Percentiles rank a stretch among this genome's conserved stretches.
Evolutionary conservation across 108 stramenopile species (phyloP).

Genomic region (Asterionellopsis glacialis): DNA sequence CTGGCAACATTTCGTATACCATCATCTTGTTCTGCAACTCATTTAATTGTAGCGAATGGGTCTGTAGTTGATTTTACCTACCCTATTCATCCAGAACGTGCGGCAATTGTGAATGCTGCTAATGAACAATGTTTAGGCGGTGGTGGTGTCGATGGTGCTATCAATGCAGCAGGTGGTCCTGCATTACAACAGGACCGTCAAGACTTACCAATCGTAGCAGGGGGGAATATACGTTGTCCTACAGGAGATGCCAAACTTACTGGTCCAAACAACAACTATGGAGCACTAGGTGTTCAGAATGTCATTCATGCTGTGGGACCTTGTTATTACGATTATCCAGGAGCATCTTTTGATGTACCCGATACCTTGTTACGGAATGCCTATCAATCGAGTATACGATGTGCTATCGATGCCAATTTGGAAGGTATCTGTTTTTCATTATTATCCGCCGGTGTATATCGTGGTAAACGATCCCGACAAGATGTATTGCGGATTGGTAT

Average conservation of each 20-base stretch:
- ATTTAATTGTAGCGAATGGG: too few relatives aligned
- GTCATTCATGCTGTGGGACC: conserved; percentile 91
- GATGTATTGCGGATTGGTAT: conserved; percentile 60
- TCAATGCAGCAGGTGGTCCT: conserved; percentile 58
- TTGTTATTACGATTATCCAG: conserved; percentile 38
- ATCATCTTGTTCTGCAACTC: too few relatives aligned
- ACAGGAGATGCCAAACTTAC: conserved; percentile 68
- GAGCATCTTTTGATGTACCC: conserved; percentile 5
- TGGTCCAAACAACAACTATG: conserved; percentile 51
- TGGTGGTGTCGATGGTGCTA: conserved; percentile 89
- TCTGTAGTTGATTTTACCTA: too few relatives aligned
- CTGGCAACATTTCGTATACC: too few relatives aligned
- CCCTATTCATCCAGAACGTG: too few relatives aligned
- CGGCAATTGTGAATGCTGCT: conserved; percentile 84
- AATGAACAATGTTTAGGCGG: conserved; percentile 77
- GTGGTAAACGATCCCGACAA: conserved; percentile 38
- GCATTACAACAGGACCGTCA: conserved; percentile 42
- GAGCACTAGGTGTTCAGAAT: conserved; percentile 35
- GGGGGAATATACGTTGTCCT: conserved; percentile 37
- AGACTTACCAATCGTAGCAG: conserved; percentile 34
- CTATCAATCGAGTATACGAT: conserved; percentile 39
- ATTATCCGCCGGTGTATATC: conserved; percentile 71
- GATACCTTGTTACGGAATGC: conserved; percentile 48
- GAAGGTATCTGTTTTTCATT: conserved; percentile 67
- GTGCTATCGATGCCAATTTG: conserved; percentile 29